These are phyloP conservation scores for Sequoiadendron giganteum DNA, from an alignment of 75 land plant genomes.

Conservation along the genomic window DNA sequence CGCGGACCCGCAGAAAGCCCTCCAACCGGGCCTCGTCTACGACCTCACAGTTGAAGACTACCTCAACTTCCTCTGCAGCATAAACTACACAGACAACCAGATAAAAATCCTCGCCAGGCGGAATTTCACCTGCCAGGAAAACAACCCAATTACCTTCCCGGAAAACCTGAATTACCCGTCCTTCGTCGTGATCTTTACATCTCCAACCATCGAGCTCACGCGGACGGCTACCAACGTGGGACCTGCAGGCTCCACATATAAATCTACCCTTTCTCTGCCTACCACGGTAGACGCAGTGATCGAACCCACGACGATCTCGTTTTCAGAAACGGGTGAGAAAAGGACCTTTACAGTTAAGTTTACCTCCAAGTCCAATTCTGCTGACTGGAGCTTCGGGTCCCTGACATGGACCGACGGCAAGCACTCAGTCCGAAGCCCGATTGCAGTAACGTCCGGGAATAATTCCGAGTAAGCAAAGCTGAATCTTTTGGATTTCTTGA, in stretches of 20 bases:
- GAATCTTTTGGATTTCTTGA: not conserved
- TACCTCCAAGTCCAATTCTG: slow-evolving; percentile 17
- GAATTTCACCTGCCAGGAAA: slow-evolving; percentile 38
- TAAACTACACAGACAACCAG: slow-evolving; percentile 48
- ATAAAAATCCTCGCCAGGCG: slow-evolving; percentile 30
- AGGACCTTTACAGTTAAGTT: slow-evolving; percentile 52
- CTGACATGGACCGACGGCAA: slow-evolving; percentile 72
- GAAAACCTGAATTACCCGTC: slow-evolving; percentile 65
- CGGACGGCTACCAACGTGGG: slow-evolving; percentile 54
- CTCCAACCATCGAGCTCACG: not conserved
- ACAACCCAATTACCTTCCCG: slow-evolving; percentile 28
- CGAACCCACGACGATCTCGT: slow-evolving; percentile 47
- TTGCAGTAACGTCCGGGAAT: slow-evolving; percentile 36
- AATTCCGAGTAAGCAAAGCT: not conserved
- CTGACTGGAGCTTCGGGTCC: slow-evolving; percentile 34
- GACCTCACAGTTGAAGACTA: slow-evolving; percentile 61
- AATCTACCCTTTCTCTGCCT: slow-evolving; percentile 40
- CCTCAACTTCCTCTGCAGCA: slow-evolving; percentile 67
- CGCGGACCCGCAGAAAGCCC: slow-evolving; percentile 58
- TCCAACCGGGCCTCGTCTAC: slow-evolving; percentile 81
- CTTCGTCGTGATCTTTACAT: slow-evolving; percentile 29
- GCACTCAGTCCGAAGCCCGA: slow-evolving; percentile 62
- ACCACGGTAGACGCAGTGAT: slow-evolving; percentile 45
- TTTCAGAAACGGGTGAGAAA: slow-evolving; percentile 42
- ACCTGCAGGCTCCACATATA: slow-evolving; percentile 26